Conservation (phyloP, 2,329 filamentous ascomycete species). For the Exophiala calicioides region DNA sequence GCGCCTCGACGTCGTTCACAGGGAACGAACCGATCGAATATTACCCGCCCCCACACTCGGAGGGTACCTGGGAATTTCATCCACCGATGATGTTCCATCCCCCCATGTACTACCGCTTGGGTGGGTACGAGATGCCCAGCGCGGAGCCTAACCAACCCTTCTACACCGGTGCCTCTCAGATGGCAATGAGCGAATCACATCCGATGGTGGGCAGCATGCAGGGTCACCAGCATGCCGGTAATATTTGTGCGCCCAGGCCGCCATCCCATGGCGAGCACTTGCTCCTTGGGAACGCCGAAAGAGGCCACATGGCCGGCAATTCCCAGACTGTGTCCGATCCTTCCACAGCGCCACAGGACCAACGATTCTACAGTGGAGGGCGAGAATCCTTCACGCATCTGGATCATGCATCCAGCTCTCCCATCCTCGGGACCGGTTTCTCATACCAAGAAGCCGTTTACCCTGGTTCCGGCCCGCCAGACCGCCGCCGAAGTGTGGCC, state of each 20-base stretch:
- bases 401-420: constrained; percentile 16
- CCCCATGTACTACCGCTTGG: constrained; percentile 22
- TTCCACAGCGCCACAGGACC: constrained; percentile 1
- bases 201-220: constrained; percentile 2
- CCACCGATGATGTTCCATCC: constrained; percentile 17
- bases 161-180: background rate
- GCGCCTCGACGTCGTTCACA: constrained; percentile 16
- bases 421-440: constrained; percentile 1
- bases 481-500: constrained; percentile 13
- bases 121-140: no score
- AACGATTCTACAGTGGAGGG: constrained; percentile 6
- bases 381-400: background rate
- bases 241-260: background rate
- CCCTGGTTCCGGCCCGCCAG: background rate
- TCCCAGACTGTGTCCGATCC: background rate
- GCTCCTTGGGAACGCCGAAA: background rate
- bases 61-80: constrained; percentile 7
- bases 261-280: background rate
- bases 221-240: background rate
- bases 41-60: constrained; percentile 7
- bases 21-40: constrained; percentile 16
- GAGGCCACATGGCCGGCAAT: background rate
- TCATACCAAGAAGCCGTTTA: constrained; percentile 1
- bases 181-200: constrained; percentile 1
- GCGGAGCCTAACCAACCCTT: no score